A percentile compares a stretch with the other conserved stretches of the same genome.
These are phyloP conservation scores for Daldinia childiae DNA, from an alignment of 495 filamentous ascomycete genomes.

Conservation along the genomic window DNA sequence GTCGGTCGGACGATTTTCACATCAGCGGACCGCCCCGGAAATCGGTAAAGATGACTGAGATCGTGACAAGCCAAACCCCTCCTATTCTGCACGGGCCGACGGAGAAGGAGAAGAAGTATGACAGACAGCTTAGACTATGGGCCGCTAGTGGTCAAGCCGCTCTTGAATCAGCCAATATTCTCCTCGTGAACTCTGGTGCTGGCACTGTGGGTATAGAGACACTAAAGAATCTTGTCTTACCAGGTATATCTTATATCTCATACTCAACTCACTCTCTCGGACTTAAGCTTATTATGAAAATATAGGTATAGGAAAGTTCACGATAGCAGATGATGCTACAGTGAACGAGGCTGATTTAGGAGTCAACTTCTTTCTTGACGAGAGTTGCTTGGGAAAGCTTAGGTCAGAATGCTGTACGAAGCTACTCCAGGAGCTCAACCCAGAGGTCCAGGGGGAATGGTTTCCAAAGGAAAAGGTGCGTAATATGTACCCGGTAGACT, in stretches of 20 bases:
- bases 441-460: slow-evolving; percentile 84
- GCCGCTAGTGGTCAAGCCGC: slow-evolving; percentile 90
- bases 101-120: slow-evolving; percentile 93
- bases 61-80: slow-evolving; percentile 59
- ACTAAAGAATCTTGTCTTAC: slow-evolving; percentile 95
- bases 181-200: slow-evolving; percentile 84
- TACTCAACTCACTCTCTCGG: background rate
- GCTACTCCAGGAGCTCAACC: slow-evolving; percentile 88
- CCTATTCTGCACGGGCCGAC: slow-evolving; percentile 70
- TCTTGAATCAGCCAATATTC: slow-evolving; percentile 86
- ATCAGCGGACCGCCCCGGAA: slow-evolving; percentile 19
- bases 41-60: slow-evolving; percentile 56
- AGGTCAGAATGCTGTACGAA: slow-evolving; percentile 80
- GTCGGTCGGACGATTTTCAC: slow-evolving; percentile 15
- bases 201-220: slow-evolving; percentile 90
- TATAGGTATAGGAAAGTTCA: slow-evolving; percentile 88
- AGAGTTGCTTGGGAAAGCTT: slow-evolving; percentile 77
- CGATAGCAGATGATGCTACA: slow-evolving; percentile 81
- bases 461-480: slow-evolving; percentile 56
- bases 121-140: slow-evolving; percentile 95
- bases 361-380: slow-evolving; percentile 95
- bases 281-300: slow-evolving; percentile 28
- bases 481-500: slow-evolving; percentile 33
- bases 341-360: slow-evolving; percentile 87
- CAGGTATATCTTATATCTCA: slow-evolving; percentile 58